Conservation (phyloP, 805 yeast genomes). For the Isabelozyma gotoi region DNA sequence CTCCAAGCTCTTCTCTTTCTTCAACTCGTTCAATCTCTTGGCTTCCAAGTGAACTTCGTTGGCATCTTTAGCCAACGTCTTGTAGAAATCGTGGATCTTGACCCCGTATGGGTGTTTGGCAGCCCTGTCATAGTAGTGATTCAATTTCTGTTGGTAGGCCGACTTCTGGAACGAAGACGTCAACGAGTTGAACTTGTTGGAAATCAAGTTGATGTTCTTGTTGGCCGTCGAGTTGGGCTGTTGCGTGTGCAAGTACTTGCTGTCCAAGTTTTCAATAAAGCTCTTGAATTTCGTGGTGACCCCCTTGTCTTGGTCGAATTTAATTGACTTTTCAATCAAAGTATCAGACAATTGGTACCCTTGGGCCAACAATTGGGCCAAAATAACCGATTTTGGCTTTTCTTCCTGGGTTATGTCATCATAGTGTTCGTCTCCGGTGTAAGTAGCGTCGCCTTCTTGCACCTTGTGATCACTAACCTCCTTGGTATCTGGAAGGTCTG, state of each 20-base stretch:
- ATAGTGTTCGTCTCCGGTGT: constrained; percentile 29
- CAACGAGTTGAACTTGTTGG: constrained; percentile 40
- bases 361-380: constrained; percentile 74
- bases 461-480: constrained; percentile 19
- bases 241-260: constrained; percentile 56
- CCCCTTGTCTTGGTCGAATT: constrained; percentile 66
- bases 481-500: constrained; percentile 10
- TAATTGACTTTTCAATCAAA: constrained; percentile 58
- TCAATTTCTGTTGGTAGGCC: constrained; percentile 32
- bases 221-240: constrained; percentile 48
- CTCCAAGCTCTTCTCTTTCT: constrained; percentile 31
- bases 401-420: constrained; percentile 69
- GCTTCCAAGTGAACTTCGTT: constrained; percentile 74
- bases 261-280: constrained; percentile 56
- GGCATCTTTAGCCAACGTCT: constrained; percentile 53
- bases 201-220: constrained; percentile 34
- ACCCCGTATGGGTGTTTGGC: constrained; percentile 52
- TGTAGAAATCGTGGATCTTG: constrained; percentile 61
- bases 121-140: constrained; percentile 48
- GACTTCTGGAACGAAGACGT: constrained; percentile 31
- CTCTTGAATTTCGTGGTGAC: constrained; percentile 53
- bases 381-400: constrained; percentile 71
- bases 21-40: constrained; percentile 61
- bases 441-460: constrained; percentile 11
- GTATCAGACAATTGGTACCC: constrained; percentile 70